A percentile compares a stretch with the other conserved stretches of the same genome.
Conservation (phyloP, 2,329 filamentous ascomycete species). For the Lachnellula willkommii region DNA sequence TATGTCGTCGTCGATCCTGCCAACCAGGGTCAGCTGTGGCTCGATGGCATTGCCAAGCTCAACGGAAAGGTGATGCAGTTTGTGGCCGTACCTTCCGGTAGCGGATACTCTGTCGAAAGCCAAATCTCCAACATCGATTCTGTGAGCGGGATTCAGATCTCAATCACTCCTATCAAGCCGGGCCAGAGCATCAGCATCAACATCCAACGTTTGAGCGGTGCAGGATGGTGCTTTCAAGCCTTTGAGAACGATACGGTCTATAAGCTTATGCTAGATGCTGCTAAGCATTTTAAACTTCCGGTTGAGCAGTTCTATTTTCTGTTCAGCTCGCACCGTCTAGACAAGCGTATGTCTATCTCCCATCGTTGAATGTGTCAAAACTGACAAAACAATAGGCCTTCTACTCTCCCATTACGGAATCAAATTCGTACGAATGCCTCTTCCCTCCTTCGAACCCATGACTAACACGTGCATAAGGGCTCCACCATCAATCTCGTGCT, state of each 20-base stretch:
- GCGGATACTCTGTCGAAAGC: slow-evolving; percentile 9
- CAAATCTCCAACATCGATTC: slow-evolving; percentile 2
- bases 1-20: slow-evolving; percentile 33
- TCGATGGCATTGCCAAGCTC: slow-evolving; percentile 11
- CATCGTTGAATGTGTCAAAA: neutral
- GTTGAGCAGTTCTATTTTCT: neutral
- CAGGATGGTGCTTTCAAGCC: neutral
- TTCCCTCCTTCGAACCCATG: no score
- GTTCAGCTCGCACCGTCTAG: neutral
- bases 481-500: no score
- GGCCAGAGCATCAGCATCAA: neutral
- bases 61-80: slow-evolving; percentile 16
- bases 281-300: neutral
- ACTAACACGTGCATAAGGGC: no score
- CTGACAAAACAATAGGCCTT: neutral
- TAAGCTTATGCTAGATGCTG: no score
- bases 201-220: neutral
- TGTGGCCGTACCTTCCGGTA: neutral
- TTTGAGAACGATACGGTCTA: neutral
- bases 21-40: slow-evolving; percentile 4
- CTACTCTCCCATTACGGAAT: neutral
- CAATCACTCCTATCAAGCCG: neutral
- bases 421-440: no score
- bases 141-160: slow-evolving; percentile 4
- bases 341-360: neutral